Evolutionary conservation across 1,284 basidiomycete species (phyloP).

Genomic region (Naganishia albida): DNA sequence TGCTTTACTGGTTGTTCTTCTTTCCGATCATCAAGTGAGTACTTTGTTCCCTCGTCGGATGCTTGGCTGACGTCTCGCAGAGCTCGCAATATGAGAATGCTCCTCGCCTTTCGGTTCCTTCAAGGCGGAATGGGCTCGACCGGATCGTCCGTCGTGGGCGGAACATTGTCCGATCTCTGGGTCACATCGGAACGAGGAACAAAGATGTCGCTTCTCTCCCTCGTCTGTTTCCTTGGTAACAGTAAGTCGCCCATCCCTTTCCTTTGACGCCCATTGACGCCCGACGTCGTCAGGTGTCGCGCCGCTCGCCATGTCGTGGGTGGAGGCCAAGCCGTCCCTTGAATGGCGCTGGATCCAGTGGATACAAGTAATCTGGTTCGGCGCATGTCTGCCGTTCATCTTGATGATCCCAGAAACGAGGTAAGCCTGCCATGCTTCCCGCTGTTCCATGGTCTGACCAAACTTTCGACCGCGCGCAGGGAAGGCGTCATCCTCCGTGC

Average conservation of each 20-base stretch:
- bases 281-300: constrained; percentile 67
- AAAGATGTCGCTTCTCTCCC: constrained; percentile 21
- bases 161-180: constrained; percentile 74
- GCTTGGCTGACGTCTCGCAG: constrained; percentile 53
- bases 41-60: neutral
- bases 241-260: constrained; percentile 51
- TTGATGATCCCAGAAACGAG: constrained; percentile 51
- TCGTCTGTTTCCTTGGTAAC: constrained; percentile 16
- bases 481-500: constrained; percentile 48
- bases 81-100: constrained; percentile 67
- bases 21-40: constrained; percentile 27
- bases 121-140: constrained; percentile 66
- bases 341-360: constrained; percentile 81
- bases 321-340: constrained; percentile 64
- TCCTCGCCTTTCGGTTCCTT: constrained; percentile 68
- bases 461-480: no score
- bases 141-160: constrained; percentile 73
- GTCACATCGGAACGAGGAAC: constrained; percentile 65
- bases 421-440: no score
- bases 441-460: no score
- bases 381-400: constrained; percentile 44
- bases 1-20: constrained; percentile 59
- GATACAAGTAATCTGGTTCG: constrained; percentile 62
- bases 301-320: constrained; percentile 67
- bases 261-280: constrained; percentile 63